Evolutionary conservation across 2,329 filamentous ascomycete genomes (phyloP), one percentile per base, ranked within the genome.

Genomic region (Didymella segeticola): DNA sequence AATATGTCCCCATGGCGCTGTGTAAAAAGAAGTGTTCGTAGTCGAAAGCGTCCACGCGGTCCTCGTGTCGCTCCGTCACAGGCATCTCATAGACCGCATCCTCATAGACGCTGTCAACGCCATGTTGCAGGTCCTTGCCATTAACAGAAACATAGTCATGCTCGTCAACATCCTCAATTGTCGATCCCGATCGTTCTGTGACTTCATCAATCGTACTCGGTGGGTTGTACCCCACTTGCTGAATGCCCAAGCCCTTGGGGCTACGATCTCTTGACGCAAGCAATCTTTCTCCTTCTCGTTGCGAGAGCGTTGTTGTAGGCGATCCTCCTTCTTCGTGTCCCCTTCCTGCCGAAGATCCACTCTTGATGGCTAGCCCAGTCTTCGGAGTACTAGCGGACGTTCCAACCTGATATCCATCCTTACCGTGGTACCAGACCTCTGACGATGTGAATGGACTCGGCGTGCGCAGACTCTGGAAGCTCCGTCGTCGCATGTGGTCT

Each of bases 21-120:
- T 97, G 92, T 12, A 97, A 81, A 73, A 96, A 96, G 77, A 97
- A 97, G 70, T 96, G 88, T 73, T 96, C 90, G 59, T 98, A 98
- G 72, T 98, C 93, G 68, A 98, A 98, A 1, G 93, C 93, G 73
- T 98, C 93, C 62, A 93, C 88, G 17, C 93, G 89, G 72, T 97
- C 92, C 76, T 98, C 93, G 67, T 98, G 93, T 0, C 91, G 91
- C 47, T 70, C 74, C 5, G 69, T 66, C 22, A 64, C 60, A 3
- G 71, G 63, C 65, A 70, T 70, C 43, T 77, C 64, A 57, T 74
- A 74, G 7, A 68, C 70, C n/a, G 77, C 76, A 53, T 80, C 78
- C 61, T 79, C 76, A 56, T 79, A 80, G 14, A 79, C 69, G 51
- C 75, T 79, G 14, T 68, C 63, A 10, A 56, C 62, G 25, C 47